phyloP scores from a whole-genome alignment of 805 yeast species.

The Wickerhamomyces bovis region DNA sequence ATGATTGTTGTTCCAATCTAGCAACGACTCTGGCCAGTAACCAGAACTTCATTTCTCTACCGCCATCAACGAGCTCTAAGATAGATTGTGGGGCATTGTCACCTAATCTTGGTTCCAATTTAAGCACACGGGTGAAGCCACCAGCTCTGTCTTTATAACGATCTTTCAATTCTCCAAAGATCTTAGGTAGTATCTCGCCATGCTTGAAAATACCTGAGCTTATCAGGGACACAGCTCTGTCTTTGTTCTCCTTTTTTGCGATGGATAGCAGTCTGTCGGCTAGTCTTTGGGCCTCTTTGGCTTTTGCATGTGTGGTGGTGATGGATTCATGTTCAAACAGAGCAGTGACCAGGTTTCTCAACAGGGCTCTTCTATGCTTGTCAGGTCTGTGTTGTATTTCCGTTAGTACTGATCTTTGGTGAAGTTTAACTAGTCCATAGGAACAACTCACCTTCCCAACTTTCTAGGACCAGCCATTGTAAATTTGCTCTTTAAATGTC shows the following conservation, averaged over 20 bases:
- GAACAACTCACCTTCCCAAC: slow-evolving; percentile 13
- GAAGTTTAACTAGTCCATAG: background rate
- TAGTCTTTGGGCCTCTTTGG: slow-evolving; percentile 57
- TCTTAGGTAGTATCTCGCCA: slow-evolving; percentile 50
- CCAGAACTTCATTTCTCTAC: slow-evolving; percentile 69
- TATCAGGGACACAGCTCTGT: slow-evolving; percentile 28
- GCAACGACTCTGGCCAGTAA: slow-evolving; percentile 78
- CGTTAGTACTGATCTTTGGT: slow-evolving; percentile 2
- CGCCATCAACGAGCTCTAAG: slow-evolving; percentile 76
- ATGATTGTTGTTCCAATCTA: slow-evolving; percentile 60
- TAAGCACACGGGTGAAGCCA: slow-evolving; percentile 83
- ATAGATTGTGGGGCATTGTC: slow-evolving; percentile 90
- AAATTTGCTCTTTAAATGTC: no score
- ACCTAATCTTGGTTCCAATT: slow-evolving; percentile 78
- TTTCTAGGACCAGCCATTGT: slow-evolving; percentile 24
- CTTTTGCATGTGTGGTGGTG: slow-evolving; percentile 69
- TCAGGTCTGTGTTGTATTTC: slow-evolving; percentile 17
- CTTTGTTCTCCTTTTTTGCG: slow-evolving; percentile 37
- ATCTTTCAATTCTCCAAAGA: slow-evolving; percentile 56
- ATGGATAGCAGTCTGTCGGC: slow-evolving; percentile 61
- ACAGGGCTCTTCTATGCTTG: slow-evolving; percentile 34
- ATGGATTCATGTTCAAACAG: slow-evolving; percentile 66
- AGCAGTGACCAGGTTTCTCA: slow-evolving; percentile 62
- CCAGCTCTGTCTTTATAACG: slow-evolving; percentile 60
- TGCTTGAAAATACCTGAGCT: slow-evolving; percentile 42